Evolutionary conservation across 768 basidiomycete genomes (phyloP), one percentile per base, ranked within the genome.

Genomic region (Inosperma sp.): DNA sequence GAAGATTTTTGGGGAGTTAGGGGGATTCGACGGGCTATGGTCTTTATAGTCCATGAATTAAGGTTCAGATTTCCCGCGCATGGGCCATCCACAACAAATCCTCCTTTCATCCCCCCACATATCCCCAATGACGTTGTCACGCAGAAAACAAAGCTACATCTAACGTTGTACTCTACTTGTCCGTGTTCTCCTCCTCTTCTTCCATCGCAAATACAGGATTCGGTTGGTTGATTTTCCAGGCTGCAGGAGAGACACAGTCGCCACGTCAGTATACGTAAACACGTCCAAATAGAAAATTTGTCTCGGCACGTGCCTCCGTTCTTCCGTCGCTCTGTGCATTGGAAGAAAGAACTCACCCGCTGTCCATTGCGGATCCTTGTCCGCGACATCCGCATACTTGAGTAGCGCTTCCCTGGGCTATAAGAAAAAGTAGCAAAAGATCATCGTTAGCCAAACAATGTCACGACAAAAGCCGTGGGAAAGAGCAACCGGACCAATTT

Each of bases 371-470:
- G 88, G 91, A 65, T 95, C 86, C 54, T 78, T 71, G 36, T 89
- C 86, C 55, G 84, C 84, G 51, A 70, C 65, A 14, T 85, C 71
- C 27, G 96, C 96, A 60, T 93, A 97, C 70, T 84, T 92, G 76
- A 98, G 87, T 49, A 99, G 73, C 3, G 96, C 96, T 71, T 96
- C 94, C 55, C 96, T 86, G 35, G 96, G 96, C 95, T 98, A 70
- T 19, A 62, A 40, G 59, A 55, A 57, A 60, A 60, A 62, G 34
- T 52, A 34, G 50, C 55, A 51, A 50, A 52, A 56, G 48, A 52
- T 50, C 23, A 47, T 34, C 35, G 40, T 47, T 41, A 48, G 34
- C 42, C 29, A 29, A 40, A 13, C 42, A 34, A 61, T 53, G 53
- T 61, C 47, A 45, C 54, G 57, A 45, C 49, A 63, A 57, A 49